Evolutionary conservation across 768 basidiomycete species (phyloP), one percentile per base, ranked within the genome.

Genomic region (Lentinula raphanica): DNA sequence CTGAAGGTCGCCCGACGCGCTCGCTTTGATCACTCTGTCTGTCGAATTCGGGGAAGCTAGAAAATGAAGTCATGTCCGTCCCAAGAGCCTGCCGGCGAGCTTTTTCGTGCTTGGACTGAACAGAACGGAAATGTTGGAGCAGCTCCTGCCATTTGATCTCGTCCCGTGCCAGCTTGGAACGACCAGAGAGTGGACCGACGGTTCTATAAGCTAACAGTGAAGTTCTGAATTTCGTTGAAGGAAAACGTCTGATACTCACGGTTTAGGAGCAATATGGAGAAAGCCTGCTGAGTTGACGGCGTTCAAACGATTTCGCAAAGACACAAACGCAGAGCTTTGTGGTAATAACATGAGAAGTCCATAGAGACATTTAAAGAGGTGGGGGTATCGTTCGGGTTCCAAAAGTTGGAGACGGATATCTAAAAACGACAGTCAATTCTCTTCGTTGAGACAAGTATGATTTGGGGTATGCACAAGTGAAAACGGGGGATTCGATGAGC

Each of bases 101-200:
- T 68, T 94, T 95, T 74, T 98, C 95, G 67, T 98, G 95, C 64
- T 86, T 89, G 32, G 81, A 78, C 71, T 99, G 97, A 1, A 97
- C 86, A 0, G 83, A 76, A 17, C 95, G 87, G 77, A 99, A 99
- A 70, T 99, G 97, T 3, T 81, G 79, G 9, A 98, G 81, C 0
- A 99, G 80, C 60, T 98, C 97, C 67, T 88, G 87, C 97, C 97
- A 99, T 68, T 97, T 98, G 69, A 99, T 97, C 54, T 97, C 94
- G 42, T 92, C 94, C 25, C 90, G 82, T 29, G 84, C 76, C 0
- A 87, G 67, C 69, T 96, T 96, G 3, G 92, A 88, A 23, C 93
- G 84, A 19, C 85, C 76, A 2, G 85, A 67, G 48, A 74, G 66
- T 58, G 74, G 57, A n/a, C 69, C 69, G 4, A 73, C 62, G 11